phyloP scores from a whole-genome alignment of 1,139 yeast genomes.

The Yamadazyma jaroonii region DNA sequence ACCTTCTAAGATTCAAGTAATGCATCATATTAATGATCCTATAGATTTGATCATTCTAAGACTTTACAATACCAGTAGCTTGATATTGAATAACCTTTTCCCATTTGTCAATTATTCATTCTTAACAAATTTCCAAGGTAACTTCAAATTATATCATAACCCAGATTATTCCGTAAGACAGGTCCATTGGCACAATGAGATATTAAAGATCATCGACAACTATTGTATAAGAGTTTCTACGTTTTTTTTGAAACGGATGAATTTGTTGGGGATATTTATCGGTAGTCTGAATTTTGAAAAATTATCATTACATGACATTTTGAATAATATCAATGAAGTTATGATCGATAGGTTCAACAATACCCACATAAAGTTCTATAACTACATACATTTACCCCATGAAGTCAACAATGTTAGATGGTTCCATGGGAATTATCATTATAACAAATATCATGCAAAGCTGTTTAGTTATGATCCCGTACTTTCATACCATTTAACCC shows the following conservation, averaged over 20 bases:
- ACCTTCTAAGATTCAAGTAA: conserved; percentile 20
- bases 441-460: conserved; percentile 14
- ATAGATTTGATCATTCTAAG: conserved; percentile 18
- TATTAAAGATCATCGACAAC: conserved; percentile 11
- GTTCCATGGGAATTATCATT: conserved; percentile 1
- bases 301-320: conserved; percentile 4
- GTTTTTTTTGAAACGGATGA: conserved; percentile 24
- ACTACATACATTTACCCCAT: conserved; percentile 21
- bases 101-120: conserved; percentile 23
- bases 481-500: background rate
- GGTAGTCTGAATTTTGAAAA: conserved; percentile 18
- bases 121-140: conserved; percentile 25
- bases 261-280: conserved; percentile 17
- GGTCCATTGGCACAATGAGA: conserved; percentile 1
- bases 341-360: conserved; percentile 19
- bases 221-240: conserved; percentile 20
- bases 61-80: conserved; percentile 18
- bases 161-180: conserved; percentile 9
- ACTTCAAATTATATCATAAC: conserved; percentile 16
- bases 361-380: conserved; percentile 14
- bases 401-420: conserved; percentile 6
- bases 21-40: conserved; percentile 15
- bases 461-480: conserved; percentile 4
- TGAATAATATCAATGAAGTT: conserved; percentile 20
- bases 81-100: conserved; percentile 22